phyloP scores from a whole-genome alignment of 371 early-diverging fungal species.

The Globomyces sp. region DNA sequence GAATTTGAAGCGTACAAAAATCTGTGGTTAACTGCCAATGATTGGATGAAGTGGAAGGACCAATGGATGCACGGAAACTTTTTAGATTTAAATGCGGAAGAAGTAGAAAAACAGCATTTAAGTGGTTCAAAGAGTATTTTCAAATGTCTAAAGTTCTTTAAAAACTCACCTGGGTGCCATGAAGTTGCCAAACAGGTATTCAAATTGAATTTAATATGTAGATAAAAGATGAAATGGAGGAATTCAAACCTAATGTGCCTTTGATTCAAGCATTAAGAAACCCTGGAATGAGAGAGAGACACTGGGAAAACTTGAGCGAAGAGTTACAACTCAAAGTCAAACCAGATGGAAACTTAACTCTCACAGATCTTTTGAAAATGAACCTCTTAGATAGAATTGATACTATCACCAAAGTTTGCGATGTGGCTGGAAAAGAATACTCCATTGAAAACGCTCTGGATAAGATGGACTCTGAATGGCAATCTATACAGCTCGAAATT shows the following conservation, averaged over 20 bases:
- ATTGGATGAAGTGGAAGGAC: constrained; percentile 56
- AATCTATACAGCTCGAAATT: constrained; percentile 47
- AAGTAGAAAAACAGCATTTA: constrained; percentile 51
- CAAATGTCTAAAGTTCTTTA: constrained; percentile 54
- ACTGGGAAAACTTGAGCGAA: constrained; percentile 55
- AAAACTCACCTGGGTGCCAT: constrained; percentile 45
- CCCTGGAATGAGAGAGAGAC: constrained; percentile 59
- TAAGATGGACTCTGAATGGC: constrained; percentile 61
- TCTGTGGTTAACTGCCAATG: constrained; percentile 51
- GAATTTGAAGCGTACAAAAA: constrained; percentile 60
- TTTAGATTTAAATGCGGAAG: constrained; percentile 51
- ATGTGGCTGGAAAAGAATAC: constrained; percentile 60
- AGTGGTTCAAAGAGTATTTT: constrained; percentile 52
- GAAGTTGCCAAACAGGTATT: constrained; percentile 44
- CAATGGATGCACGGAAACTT: constrained; percentile 54
- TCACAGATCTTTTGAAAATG: constrained; percentile 50
- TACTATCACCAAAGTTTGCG: constrained; percentile 52
- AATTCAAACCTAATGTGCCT: constrained; percentile 55
- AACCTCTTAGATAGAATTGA: constrained; percentile 49
- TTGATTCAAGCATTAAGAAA: constrained; percentile 57
- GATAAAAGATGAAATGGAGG: constrained; percentile 61
- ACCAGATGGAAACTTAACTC: constrained; percentile 42
- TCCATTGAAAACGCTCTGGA: constrained; percentile 58
- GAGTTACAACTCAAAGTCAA: constrained; percentile 46
- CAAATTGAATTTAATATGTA: too few species aligned